A percentile compares a stretch with the other conserved stretches of the same genome.
phyloP scores from a whole-genome alignment of 2,329 filamentous ascomycete species.

The Plectosphaerella plurivora region DNA sequence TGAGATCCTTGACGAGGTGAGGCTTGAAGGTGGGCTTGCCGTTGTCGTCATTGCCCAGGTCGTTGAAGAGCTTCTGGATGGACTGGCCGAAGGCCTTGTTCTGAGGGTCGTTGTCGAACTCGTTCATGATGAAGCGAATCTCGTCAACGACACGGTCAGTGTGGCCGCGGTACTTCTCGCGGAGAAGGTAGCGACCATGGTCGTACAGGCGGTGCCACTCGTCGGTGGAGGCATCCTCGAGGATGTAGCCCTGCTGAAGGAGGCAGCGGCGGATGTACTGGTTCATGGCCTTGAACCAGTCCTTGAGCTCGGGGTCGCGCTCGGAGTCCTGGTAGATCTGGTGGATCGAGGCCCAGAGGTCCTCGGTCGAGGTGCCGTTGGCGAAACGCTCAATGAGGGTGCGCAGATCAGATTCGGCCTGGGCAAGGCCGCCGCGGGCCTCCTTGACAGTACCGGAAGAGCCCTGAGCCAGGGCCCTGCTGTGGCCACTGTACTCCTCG shows the following conservation, averaged over 20 bases:
- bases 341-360: constrained; percentile 80
- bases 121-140: constrained; percentile 80
- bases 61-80: constrained; percentile 76
- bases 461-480: constrained; percentile 59
- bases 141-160: constrained; percentile 86
- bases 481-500: constrained; percentile 78
- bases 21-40: constrained; percentile 90
- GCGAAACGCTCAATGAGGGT: constrained; percentile 91
- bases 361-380: constrained; percentile 85
- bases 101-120: constrained; percentile 84
- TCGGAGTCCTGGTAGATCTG: constrained; percentile 85
- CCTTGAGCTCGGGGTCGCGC: constrained; percentile 75
- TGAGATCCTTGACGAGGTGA: constrained; percentile 84
- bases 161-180: constrained; percentile 81
- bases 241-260: constrained; percentile 84
- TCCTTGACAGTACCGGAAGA: constrained; percentile 67
- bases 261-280: constrained; percentile 76
- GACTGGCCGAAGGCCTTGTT: constrained; percentile 77
- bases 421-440: constrained; percentile 62
- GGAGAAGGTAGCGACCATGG: constrained; percentile 78
- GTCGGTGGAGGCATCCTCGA: constrained; percentile 72
- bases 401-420: constrained; percentile 77
- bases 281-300: constrained; percentile 82
- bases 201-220: constrained; percentile 87
- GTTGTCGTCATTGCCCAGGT: constrained; percentile 81